Evolutionary conservation across 352 stramenopile species (phyloP), one percentile per base, ranked within the genome.

Genomic region (Pythium brachiatum): DNA sequence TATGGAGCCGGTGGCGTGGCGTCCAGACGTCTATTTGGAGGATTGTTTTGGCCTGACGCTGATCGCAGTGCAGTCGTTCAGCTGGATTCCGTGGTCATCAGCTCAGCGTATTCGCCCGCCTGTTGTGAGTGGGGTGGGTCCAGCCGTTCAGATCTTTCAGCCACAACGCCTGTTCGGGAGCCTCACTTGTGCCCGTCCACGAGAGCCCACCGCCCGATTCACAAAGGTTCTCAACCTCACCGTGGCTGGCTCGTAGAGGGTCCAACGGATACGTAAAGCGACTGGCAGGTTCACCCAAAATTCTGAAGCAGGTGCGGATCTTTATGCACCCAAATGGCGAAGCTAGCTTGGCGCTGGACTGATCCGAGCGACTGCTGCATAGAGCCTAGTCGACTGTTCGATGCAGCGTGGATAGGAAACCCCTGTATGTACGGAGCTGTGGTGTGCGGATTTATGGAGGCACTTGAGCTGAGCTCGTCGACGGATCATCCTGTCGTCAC

Each of bases 271-370:
- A 1, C 41, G 41, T 27, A 48, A 21, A 48, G 23, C 3, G 41
- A 48, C 41, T 48, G 41, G 41, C 12, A 48, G 41, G 41, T 48
- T 20, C 41, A 48, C 41, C 23, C 41, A 48, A 48, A 48, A 48
- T 48, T 48, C 41, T 48, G 41, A 48, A 48, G 41, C 41, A 48
- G 41, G 41, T 48, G 20, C 41, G n/a, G 18, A 47, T 47, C 39
- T 7, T 27, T n/a, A 29, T 8, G 41, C 41, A 27, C 41, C 41
- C 18, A 43, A 38, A n/a, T n/a, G n/a, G n/a, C n/a, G n/a, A n/a
- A n/a, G n/a, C n/a, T n/a, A n/a, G n/a, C n/a, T n/a, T n/a, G n/a
- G n/a, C n/a, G n/a, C n/a, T n/a, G n/a, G n/a, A n/a, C n/a, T n/a
- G n/a, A n/a, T n/a, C n/a, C n/a, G n/a, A n/a, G n/a, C n/a, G n/a